Evolutionary conservation across 78 protist genomes (phyloP), one percentile per base, ranked within the genome.

Genomic region (Speleostelium caveatum): DNA sequence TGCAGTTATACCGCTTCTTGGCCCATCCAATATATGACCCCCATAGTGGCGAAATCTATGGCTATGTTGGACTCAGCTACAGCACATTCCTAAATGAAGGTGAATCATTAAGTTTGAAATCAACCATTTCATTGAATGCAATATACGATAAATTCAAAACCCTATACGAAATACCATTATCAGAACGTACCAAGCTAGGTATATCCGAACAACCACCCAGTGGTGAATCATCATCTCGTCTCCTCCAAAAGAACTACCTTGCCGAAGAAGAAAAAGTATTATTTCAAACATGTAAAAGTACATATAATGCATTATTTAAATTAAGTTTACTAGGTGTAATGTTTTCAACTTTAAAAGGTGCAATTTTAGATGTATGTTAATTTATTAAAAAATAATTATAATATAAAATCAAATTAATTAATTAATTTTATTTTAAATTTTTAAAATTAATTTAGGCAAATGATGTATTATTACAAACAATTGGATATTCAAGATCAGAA

Each of bases 271-370:
- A 83, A 21, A 51, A 58, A 45, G 38, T 30, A 39, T 51, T 63
- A 28, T 83, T 83, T 38, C 53, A 41, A 19, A 53, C 41, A n/a
- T 67, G 80, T 69, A 67, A 63, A 60, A 75, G 69, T 24, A 83
- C 80, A 2, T 83, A 83, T 33, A 83, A 83, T 83, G 60, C 69
- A 6, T 5, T 83, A 41, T 83, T 83, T 60, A 83, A 58, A 69
- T 33, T 83, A n/a, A 24, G 49, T 14, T 33, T 83, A 28, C 33
- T 83, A 2, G 91, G 91, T 41, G 91, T 83, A 0, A 83, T 83
- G 91, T 83, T 83, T 83, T 83, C 91, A 39, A 83, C 91, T 22
- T 45, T 83, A 7, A 71, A 67, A 45, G 91, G 91, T 28, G 3
- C 26, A 16, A 42, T 83, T 38, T n/a, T 83, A 35, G 91, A 83